A percentile compares a stretch with the other conserved stretches of the same genome.
phyloP scores from a whole-genome alignment of 345 rosid species.

The Eutrema heterophyllum region DNA sequence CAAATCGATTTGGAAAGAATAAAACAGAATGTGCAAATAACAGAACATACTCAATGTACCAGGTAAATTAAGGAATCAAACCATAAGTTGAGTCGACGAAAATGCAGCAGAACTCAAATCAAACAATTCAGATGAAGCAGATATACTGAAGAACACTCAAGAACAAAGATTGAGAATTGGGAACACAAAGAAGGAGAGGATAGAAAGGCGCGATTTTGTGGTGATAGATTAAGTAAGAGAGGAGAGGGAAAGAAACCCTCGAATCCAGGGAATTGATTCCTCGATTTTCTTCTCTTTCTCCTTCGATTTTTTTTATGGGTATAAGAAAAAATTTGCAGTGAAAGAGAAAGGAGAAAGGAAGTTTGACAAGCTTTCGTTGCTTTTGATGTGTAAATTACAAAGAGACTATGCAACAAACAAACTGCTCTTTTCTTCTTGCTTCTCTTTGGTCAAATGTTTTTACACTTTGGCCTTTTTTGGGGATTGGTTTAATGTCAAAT shows the following conservation, averaged over 20 bases:
- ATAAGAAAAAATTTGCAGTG: constrained; percentile 1
- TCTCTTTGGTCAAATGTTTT: neutral
- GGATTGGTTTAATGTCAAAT: constrained; percentile 8
- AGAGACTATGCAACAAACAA: neutral
- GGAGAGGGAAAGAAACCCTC: constrained; percentile 24
- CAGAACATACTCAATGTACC: neutral
- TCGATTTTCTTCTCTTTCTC: too few species aligned
- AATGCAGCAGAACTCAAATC: neutral
- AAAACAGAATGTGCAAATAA: neutral
- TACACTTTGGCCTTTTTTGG: neutral
- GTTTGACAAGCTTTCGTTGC: constrained; percentile 30
- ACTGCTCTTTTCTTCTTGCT: neutral
- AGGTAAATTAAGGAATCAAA: neutral
- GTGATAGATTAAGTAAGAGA: constrained; percentile 9
- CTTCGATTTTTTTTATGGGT: neutral
- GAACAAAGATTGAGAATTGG: constrained; percentile 12
- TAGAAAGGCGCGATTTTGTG: constrained; percentile 11
- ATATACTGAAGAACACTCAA: neutral
- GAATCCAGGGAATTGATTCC: constrained; percentile 20
- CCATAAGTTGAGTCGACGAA: neutral
- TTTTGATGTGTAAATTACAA: constrained; percentile 22
- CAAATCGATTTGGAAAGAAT: neutral
- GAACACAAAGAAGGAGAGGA: neutral
- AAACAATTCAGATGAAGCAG: neutral
- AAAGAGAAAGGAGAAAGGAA: constrained; percentile 33